Evolutionary conservation across 306 rosid genomes (phyloP).

Genomic region (Quercus rubra): DNA sequence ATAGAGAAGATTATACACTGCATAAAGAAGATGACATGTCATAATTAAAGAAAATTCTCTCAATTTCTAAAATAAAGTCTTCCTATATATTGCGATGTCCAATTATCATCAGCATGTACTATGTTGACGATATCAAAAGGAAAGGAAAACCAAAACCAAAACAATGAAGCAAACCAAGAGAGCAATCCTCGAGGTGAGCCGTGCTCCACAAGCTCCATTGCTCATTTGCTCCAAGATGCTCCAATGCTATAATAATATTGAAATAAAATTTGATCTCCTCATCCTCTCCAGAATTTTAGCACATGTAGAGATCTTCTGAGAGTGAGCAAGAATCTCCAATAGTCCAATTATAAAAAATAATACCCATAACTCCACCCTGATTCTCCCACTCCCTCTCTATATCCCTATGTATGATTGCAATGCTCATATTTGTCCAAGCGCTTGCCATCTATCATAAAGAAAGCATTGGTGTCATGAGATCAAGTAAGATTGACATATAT

Average conservation of each 20-base stretch:
- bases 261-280: slow-evolving; percentile 85
- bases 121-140: slow-evolving; percentile 49
- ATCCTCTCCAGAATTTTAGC: slow-evolving; percentile 95
- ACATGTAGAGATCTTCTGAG: slow-evolving; percentile 91
- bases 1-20: slow-evolving; percentile 28
- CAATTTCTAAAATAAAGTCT: slow-evolving; percentile 16
- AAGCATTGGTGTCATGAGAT: slow-evolving; percentile 95
- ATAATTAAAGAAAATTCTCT: slow-evolving; percentile 19
- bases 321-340: slow-evolving; percentile 96
- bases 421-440: slow-evolving; percentile 99
- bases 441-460: slow-evolving; percentile 99
- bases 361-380: slow-evolving; percentile 93
- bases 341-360: slow-evolving; percentile 84
- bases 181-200: slow-evolving; percentile 99
- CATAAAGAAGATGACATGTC: slow-evolving; percentile 36
- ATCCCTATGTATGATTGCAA: slow-evolving; percentile 98
- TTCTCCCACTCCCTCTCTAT: slow-evolving; percentile 99
- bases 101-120: slow-evolving; percentile 39
- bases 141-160: slow-evolving; percentile 65
- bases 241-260: slow-evolving; percentile 89
- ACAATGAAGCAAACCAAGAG: slow-evolving; percentile 99
- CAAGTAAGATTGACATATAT: slow-evolving; percentile 71
- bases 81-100: slow-evolving; percentile 30
- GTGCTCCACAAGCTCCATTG: slow-evolving; percentile 99
- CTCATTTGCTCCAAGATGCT: slow-evolving; percentile 99